Evolutionary conservation across 306 rosid species (phyloP).

Genomic region (Fragaria iinumae): DNA sequence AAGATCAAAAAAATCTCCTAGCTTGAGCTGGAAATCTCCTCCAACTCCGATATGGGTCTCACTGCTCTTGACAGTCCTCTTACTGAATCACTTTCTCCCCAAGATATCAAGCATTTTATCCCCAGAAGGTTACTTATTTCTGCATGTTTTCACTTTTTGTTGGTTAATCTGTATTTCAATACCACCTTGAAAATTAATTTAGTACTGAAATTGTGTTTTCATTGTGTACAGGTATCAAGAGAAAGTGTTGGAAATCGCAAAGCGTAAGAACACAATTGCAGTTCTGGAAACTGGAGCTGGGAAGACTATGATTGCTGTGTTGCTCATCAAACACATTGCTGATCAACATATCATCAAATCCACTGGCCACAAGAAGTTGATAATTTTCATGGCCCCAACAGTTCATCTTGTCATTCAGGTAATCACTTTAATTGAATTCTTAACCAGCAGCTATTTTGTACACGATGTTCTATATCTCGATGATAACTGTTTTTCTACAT

Average conservation of each 20-base stretch:
- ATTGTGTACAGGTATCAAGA: constrained; percentile 51
- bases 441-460: background rate
- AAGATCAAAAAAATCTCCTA: background rate
- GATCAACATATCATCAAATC: constrained; percentile 36
- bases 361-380: constrained; percentile 35
- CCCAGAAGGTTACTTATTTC: constrained; percentile 58
- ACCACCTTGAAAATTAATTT: background rate
- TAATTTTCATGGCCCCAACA: constrained; percentile 86
- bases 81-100: constrained; percentile 14
- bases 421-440: background rate
- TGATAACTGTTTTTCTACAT: background rate
- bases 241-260: constrained; percentile 64
- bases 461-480: background rate
- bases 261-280: constrained; percentile 65
- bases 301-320: constrained; percentile 74
- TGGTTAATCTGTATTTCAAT: background rate
- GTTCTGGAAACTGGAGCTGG: constrained; percentile 86
- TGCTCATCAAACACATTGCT: constrained; percentile 65
- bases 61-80: constrained; percentile 9
- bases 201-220: background rate
- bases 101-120: constrained; percentile 21
- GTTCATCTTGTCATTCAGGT: constrained; percentile 88
- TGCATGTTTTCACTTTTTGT: background rate
- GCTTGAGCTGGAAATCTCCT: background rate
- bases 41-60: background rate